Base-by-base conservation (phyloP, 306 rosid species). In the Vachellia pachyceras region DNA sequence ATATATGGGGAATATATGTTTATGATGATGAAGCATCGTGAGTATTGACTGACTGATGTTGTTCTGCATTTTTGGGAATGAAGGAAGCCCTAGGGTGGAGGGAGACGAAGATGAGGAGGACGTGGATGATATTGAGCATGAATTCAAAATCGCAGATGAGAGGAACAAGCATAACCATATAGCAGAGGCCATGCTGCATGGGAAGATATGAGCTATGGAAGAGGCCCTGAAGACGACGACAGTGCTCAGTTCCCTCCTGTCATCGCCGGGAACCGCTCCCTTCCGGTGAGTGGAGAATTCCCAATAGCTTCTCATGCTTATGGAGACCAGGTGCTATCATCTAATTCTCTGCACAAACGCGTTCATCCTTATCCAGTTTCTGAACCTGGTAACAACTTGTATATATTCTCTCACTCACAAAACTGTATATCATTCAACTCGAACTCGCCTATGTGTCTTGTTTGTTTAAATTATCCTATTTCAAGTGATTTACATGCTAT, bases 101-200 rank as follows among this genome's bases (percentile, higher is more conserved):
- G 99, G 99, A 73, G 99, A 95, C 58, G 99, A 95, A 0, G 99
- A 95, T 44, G 99, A 95, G 80, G 97, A 95, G 75, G 99, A 87
- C 45, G 83, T 91, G 81, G 99, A 95, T 78, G 99, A 95, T 80
- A 93, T 95, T 67, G 99, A 95, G 66, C 97, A 95, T 54, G 89
- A 86, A 35, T 86, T 86, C 11, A 86, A 86, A 3, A 83, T 83
- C 0, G 85, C 81, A 0, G 85, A 86, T 15, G 77, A 86, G 72
- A 83, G 18, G 83, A 87, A 84, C 82, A 91, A 86, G 78, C 89
- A 87, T 40, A 86, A 86, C 81, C 86, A 93, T 68, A 29, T 80
- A 50, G 90, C 88, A 15, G 97, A 95, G 47, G 93, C 97, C 54
- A 88, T 95, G 97, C 92, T 95, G 45, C 93, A 95, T 89, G 99